phyloP scores from a whole-genome alignment of 2,329 filamentous ascomycete species.

The Diaporthe citrichinensis region DNA sequence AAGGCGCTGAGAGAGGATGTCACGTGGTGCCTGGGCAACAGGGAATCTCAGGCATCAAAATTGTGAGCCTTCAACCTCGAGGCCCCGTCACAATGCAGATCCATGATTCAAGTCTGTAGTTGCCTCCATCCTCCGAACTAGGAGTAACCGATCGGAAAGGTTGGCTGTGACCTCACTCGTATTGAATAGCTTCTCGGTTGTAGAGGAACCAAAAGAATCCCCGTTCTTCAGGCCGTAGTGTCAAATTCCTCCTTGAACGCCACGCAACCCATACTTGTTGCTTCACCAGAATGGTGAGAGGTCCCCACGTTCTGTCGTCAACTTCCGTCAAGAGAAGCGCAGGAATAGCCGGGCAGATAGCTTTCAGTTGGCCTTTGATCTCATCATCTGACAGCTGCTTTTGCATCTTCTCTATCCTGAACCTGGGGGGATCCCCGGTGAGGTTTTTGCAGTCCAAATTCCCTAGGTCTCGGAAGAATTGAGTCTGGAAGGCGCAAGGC shows the following conservation, averaged over 20 bases:
- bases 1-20: too few species aligned
- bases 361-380: not conserved
- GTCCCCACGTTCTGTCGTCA: not conserved
- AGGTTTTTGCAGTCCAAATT: constrained; percentile 15
- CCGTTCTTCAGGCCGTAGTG: not conserved
- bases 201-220: not conserved
- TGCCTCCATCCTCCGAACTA: not conserved
- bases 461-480: not conserved
- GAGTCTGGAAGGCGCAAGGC: not conserved
- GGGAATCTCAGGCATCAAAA: too few species aligned
- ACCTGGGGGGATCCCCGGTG: not conserved
- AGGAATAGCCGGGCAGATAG: not conserved
- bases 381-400: not conserved
- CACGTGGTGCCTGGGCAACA: too few species aligned
- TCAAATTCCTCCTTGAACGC: not conserved
- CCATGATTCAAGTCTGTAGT: not conserved
- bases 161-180: not conserved
- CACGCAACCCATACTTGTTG: not conserved
- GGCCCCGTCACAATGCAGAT: not conserved
- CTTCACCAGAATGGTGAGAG: not conserved
- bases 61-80: not conserved
- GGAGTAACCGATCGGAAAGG: fast-evolving
- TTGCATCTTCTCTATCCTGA: not conserved
- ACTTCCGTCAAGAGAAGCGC: not conserved
- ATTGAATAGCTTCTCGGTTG: not conserved